Evolutionary conservation across 495 filamentous ascomycete species (phyloP).

Genomic region (Xylaria intraflava): DNA sequence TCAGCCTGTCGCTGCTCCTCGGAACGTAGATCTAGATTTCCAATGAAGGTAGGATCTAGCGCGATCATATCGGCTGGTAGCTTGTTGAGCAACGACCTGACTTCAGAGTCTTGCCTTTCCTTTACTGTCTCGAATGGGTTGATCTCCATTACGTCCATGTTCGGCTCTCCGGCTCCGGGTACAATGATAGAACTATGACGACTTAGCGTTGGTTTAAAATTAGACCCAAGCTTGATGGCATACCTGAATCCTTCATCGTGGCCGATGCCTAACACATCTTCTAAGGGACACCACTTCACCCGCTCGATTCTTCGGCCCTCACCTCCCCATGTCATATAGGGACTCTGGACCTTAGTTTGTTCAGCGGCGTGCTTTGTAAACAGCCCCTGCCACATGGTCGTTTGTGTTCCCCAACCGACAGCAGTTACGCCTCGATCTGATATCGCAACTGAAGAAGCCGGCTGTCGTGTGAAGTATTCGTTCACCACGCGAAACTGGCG

Average conservation of each 20-base stretch:
- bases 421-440: conserved; percentile 81
- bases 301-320: conserved; percentile 76
- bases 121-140: conserved; percentile 97
- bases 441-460: conserved; percentile 78
- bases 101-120: conserved; percentile 89
- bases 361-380: conserved; percentile 61
- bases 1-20: conserved; percentile 66
- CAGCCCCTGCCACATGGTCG: conserved; percentile 81
- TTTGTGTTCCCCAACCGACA: conserved; percentile 86
- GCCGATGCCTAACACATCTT: conserved; percentile 80
- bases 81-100: conserved; percentile 83
- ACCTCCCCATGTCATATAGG: conserved; percentile 91
- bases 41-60: conserved; percentile 82
- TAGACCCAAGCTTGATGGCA: conserved; percentile 69
- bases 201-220: neutral
- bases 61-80: conserved; percentile 96
- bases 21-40: conserved; percentile 71
- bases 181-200: conserved; percentile 62
- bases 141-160: conserved; percentile 86
- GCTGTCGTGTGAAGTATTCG: conserved; percentile 78
- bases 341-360: conserved; percentile 73
- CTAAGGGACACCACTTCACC: conserved; percentile 87
- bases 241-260: conserved; percentile 84
- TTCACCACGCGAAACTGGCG: conserved; percentile 90
- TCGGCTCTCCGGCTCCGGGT: conserved; percentile 90